Conservation (phyloP, 768 basidiomycete species). For the Mycena albidolilacea region DNA sequence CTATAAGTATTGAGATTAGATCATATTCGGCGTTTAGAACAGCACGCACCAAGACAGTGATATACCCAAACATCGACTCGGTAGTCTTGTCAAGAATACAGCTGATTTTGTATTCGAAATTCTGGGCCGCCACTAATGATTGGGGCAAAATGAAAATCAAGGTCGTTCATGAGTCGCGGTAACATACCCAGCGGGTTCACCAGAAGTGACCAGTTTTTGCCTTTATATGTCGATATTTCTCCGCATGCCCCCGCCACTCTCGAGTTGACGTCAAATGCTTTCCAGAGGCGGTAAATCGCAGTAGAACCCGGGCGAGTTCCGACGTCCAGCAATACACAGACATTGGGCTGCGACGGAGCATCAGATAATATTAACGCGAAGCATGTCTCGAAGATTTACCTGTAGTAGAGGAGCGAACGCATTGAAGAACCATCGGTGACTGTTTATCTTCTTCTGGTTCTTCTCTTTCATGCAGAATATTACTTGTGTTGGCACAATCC, state of each 20-base stretch:
- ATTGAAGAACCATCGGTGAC: constrained; percentile 96
- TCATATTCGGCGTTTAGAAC: neutral
- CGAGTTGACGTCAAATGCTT: constrained; percentile 93
- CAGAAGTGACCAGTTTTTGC: constrained; percentile 53
- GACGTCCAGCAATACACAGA: constrained; percentile 93
- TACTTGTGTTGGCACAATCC: constrained; percentile 90
- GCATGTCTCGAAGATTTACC: constrained; percentile 10
- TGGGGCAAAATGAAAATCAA: neutral
- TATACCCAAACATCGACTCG: constrained; percentile 94
- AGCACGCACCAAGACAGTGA: constrained; percentile 85
- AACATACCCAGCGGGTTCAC: constrained; percentile 37
- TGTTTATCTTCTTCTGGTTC: constrained; percentile 97
- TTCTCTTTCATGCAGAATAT: constrained; percentile 94
- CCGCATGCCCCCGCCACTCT: constrained; percentile 95
- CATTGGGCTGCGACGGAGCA: constrained; percentile 68
- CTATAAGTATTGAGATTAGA: constrained; percentile 49
- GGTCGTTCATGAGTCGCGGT: neutral
- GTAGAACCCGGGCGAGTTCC: constrained; percentile 87
- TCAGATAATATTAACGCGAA: neutral
- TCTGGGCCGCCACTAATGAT: constrained; percentile 76
- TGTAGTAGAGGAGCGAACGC: constrained; percentile 87
- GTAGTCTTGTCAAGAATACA: constrained; percentile 86
- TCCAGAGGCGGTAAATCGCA: constrained; percentile 94
- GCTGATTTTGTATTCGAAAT: constrained; percentile 85
- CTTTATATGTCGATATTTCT: constrained; percentile 95